Conservation (phyloP, 345 rosid species). For the Salix caprea region DNA sequence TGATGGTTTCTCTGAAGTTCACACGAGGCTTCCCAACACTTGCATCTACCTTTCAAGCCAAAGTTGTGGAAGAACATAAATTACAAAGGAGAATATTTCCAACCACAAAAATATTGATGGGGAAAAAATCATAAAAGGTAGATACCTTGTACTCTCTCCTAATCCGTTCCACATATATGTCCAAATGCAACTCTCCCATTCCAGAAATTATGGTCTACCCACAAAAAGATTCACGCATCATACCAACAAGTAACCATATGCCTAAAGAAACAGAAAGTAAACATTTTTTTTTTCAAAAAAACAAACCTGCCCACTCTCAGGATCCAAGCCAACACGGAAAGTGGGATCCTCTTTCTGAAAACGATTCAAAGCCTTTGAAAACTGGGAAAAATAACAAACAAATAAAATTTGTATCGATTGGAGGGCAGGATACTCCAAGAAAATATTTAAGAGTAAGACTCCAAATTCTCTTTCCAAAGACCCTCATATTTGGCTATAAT, state of each 20-base stretch:
- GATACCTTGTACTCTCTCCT: conserved; percentile 88
- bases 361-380: conserved; percentile 95
- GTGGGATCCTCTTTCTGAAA: conserved; percentile 98
- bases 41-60: conserved; percentile 71
- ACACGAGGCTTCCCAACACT: conserved; percentile 98
- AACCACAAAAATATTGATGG: neutral
- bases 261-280: conserved; percentile 4
- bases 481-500: neutral
- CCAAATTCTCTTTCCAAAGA: neutral
- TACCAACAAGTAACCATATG: neutral
- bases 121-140: conserved; percentile 7
- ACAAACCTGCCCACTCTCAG: conserved; percentile 92
- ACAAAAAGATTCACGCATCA: conserved; percentile 9
- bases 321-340: conserved; percentile 96
- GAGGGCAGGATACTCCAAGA: neutral
- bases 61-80: neutral
- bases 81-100: neutral
- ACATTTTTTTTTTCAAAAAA: neutral
- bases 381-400: conserved; percentile 36
- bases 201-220: conserved; percentile 96
- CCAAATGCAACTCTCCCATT: conserved; percentile 98
- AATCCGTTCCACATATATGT: conserved; percentile 91
- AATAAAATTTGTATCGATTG: neutral
- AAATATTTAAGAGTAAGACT: neutral
- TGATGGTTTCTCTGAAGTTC: conserved; percentile 91